These are phyloP conservation scores for Microglena sp. DNA, from an alignment of 139 green algal species.

Conservation along the genomic window DNA sequence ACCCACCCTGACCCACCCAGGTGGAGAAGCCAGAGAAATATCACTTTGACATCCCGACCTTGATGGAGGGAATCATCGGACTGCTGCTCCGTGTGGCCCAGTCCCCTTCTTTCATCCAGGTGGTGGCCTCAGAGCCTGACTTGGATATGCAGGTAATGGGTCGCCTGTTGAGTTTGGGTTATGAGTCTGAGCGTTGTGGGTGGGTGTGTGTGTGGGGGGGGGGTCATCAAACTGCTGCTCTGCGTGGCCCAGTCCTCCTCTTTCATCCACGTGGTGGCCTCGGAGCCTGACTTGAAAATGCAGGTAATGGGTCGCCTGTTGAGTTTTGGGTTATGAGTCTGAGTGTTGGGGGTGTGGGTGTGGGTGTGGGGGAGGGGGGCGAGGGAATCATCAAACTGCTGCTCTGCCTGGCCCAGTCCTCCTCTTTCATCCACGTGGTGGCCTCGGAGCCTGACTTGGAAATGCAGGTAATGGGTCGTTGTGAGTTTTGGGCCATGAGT, in stretches of 20 bases:
- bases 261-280: no score
- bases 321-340: background rate
- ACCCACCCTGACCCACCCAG: no score
- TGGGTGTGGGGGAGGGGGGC: background rate
- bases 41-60: slow-evolving; percentile 37
- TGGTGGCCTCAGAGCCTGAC: slow-evolving; percentile 11
- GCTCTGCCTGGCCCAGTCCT: no score
- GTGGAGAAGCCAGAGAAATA: slow-evolving; percentile 36
- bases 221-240: no score
- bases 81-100: slow-evolving; percentile 8
- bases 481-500: background rate
- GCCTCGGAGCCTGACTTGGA: background rate
- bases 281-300: background rate
- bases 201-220: background rate
- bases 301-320: background rate
- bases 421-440: no score
- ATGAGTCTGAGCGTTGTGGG: background rate
- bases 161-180: background rate
- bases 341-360: background rate
- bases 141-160: slow-evolving; percentile 13
- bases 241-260: no score
- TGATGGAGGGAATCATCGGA: slow-evolving; percentile 24
- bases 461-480: background rate
- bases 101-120: background rate
- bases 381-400: no score